Conservation (phyloP, 441 rosid species). For the Rhodomyrtus psidioides region DNA sequence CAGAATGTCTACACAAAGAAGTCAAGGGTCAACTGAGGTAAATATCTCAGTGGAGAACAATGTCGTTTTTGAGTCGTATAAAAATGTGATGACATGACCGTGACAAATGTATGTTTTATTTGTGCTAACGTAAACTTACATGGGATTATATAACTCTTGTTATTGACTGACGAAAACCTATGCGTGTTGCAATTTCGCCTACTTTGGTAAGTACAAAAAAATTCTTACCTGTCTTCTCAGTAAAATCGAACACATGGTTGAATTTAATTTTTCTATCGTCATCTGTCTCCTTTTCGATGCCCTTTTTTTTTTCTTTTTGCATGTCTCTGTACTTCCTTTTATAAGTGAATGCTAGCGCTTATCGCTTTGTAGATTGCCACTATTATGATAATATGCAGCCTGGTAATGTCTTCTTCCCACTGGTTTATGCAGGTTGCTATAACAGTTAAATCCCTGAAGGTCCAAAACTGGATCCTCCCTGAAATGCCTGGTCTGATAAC, state of each 20-base stretch:
- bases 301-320: not conserved
- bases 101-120: not conserved
- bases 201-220: not conserved
- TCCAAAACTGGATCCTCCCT: slow-evolving; percentile 90
- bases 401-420: not conserved
- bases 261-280: not conserved
- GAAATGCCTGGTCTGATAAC: slow-evolving; percentile 94
- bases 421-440: slow-evolving; percentile 46
- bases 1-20: not conserved
- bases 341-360: not conserved
- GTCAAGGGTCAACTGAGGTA: not conserved
- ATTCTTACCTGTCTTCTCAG: not conserved
- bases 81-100: not conserved
- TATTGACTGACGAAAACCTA: not conserved
- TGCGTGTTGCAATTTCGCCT: not conserved
- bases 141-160: not conserved
- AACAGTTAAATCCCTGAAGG: slow-evolving; percentile 66
- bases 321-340: not conserved
- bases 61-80: not conserved
- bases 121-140: not conserved
- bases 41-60: not conserved
- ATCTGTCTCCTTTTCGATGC: not conserved
- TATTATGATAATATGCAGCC: not conserved
- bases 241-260: not conserved
- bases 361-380: not conserved